Base-by-base conservation (phyloP, 75 land plant species). In the Chamaecyparis obtusa region DNA sequence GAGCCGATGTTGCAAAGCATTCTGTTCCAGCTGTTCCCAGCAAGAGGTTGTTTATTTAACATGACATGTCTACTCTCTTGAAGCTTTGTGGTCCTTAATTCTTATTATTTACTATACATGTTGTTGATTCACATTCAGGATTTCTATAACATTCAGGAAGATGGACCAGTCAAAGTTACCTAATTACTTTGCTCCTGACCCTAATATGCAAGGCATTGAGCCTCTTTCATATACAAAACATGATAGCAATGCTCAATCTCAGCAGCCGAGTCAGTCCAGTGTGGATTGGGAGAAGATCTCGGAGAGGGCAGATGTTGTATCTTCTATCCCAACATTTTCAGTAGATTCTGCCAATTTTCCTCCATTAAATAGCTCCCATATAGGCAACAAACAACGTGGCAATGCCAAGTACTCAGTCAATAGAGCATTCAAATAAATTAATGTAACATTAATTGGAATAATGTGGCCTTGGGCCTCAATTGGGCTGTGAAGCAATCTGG, bases 1-100 rank as follows among this genome's bases (percentile, higher is more conserved):
- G 94, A 37, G 99, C 99, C 69, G 98, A 97, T 87, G 94, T 96
- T 14, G 99, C 98, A 11, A 97, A 96, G 75, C 99, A 97, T 89
- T 95, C 95, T 84, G 94, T 97, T 39, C 99, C 99, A 83, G 94
- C 95, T 21, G 99, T 97, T 33, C 99, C 99, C 37, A 85, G 91
- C 21, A 93, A 92, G 69, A 92, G 97, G 99, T 97, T 56, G 46
- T 64, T 43, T 16, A 19, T 43, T 35, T 27, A 39, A 86, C 3
- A 44, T 86, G 5, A 43, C 43, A 86, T 37, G 1, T 37, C n/a
- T 27, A 2, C 44, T 36, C 5, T n/a, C 84, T n/a, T 86, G 27
- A 60, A 60, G 41, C 85, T 60, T 56, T 15, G 5, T 8, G 17
- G 75, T 19, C 21, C 27, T 84, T 33, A 82, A 39, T 41, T 6